Conservation (phyloP, 805 yeast species). For the Candida lessepsii region DNA sequence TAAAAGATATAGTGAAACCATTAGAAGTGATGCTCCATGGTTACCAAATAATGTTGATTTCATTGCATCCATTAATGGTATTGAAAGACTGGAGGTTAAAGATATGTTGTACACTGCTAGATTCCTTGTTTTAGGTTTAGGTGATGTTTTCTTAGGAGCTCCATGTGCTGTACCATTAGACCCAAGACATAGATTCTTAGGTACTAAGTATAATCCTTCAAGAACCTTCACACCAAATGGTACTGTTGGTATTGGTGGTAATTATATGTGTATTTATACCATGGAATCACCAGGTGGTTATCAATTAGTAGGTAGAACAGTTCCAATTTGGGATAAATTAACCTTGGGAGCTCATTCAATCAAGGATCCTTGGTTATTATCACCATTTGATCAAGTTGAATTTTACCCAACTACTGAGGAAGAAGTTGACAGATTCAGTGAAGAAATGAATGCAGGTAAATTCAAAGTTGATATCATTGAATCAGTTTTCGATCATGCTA, state of each 20-base stretch:
- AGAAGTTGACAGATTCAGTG: slow-evolving; percentile 69
- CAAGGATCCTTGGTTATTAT: slow-evolving; percentile 78
- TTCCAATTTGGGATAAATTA: slow-evolving; percentile 97
- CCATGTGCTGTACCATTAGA: slow-evolving; percentile 98
- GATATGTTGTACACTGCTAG: slow-evolving; percentile 87
- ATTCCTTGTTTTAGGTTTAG: slow-evolving; percentile 90
- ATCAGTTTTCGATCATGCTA: slow-evolving; percentile 76
- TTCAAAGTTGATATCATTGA: slow-evolving; percentile 74
- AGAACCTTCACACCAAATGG: slow-evolving; percentile 96
- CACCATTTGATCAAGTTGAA: slow-evolving; percentile 92
- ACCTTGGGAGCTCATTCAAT: slow-evolving; percentile 65
- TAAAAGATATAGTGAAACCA: slow-evolving; percentile 87
- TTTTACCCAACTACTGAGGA: slow-evolving; percentile 89
- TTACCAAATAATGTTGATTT: slow-evolving; percentile 96
- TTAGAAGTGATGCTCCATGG: slow-evolving; percentile 94
- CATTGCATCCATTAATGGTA: slow-evolving; percentile 82
- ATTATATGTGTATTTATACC: slow-evolving; percentile 97
- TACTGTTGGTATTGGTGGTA: slow-evolving; percentile 97
- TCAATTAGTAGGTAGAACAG: slow-evolving; percentile 93
- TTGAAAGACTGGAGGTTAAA: slow-evolving; percentile 70
- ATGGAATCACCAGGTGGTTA: slow-evolving; percentile 99
- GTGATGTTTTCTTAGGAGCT: slow-evolving; percentile 96
- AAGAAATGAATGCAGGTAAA: slow-evolving; percentile 76
- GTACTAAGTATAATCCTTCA: slow-evolving; percentile 94
- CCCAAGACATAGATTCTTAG: slow-evolving; percentile 90